A percentile compares a stretch with the other conserved stretches of the same genome.
These are phyloP conservation scores for Nicotiana sylvestris DNA, from an alignment of 257 asterid species.

Conservation along the genomic window DNA sequence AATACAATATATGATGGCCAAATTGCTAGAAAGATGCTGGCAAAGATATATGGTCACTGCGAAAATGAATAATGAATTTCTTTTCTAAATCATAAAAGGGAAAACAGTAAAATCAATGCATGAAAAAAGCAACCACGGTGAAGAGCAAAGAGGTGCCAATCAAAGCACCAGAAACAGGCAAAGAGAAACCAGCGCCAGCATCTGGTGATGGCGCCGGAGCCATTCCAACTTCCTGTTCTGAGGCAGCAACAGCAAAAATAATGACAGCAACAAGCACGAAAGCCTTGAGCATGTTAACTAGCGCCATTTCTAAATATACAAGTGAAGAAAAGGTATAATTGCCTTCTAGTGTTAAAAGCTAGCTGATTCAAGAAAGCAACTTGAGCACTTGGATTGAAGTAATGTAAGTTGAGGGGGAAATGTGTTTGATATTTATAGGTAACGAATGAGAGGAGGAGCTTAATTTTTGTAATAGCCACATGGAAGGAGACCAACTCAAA, in stretches of 20 bases:
- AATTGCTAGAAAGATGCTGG: too few species aligned
- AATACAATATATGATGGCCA: too few species aligned
- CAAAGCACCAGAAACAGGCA: background rate
- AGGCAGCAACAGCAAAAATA: slow-evolving; percentile 22
- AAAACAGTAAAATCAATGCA: background rate
- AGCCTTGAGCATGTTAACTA: slow-evolving; percentile 13
- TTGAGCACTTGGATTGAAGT: background rate
- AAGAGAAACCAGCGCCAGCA: background rate
- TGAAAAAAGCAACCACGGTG: background rate
- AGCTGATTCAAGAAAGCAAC: background rate
- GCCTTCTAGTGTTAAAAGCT: too few species aligned
- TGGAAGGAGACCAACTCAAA: background rate
- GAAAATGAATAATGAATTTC: too few species aligned
- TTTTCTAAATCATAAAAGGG: background rate
- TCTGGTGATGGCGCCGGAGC: background rate
- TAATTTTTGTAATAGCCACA: too few species aligned
- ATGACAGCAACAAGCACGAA: slow-evolving; percentile 1
- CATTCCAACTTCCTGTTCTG: slow-evolving; percentile 31
- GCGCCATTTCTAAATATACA: slow-evolving; percentile 29
- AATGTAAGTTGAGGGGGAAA: too few species aligned
- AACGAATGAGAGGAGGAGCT: background rate
- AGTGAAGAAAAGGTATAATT: too few species aligned
- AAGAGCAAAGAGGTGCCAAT: background rate
- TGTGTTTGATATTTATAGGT: background rate
- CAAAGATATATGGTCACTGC: too few species aligned